These are phyloP conservation scores for Allantophomopsis lycopodina DNA, from an alignment of 2,329 filamentous ascomycete genomes.

Conservation along the genomic window DNA sequence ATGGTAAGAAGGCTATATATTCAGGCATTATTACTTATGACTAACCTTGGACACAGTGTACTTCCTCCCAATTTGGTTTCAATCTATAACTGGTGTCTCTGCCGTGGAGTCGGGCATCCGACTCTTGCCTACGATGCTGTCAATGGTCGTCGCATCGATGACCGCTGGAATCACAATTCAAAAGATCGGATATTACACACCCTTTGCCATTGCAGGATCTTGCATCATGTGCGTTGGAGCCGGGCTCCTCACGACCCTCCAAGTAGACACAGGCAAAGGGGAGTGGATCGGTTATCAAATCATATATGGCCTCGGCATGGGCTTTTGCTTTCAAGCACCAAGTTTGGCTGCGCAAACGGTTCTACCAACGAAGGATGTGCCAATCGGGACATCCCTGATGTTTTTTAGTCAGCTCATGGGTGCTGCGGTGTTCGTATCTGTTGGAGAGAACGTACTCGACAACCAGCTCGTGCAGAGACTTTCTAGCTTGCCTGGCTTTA, in stretches of 20 bases:
- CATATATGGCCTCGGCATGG: slow-evolving; percentile 36
- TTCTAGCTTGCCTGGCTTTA: too few species aligned
- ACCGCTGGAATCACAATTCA: slow-evolving; percentile 18
- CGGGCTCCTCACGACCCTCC: slow-evolving; percentile 39
- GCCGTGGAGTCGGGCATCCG: slow-evolving; percentile 25
- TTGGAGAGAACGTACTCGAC: slow-evolving; percentile 31
- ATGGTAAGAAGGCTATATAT: slow-evolving; percentile 17
- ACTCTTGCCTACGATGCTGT: slow-evolving; percentile 13
- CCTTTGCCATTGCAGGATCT: slow-evolving; percentile 18
- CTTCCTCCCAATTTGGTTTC: slow-evolving; percentile 29
- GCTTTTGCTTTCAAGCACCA: slow-evolving; percentile 41
- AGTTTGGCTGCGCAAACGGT: slow-evolving; percentile 40
- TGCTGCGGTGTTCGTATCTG: slow-evolving; percentile 38
- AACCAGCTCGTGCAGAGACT: slow-evolving; percentile 6
- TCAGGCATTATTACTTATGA: slow-evolving; percentile 15
- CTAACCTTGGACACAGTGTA: slow-evolving; percentile 9
- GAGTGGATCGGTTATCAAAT: slow-evolving; percentile 43
- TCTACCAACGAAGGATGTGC: slow-evolving; percentile 31
- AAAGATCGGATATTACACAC: slow-evolving; percentile 41
- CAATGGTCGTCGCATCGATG: slow-evolving; percentile 21
- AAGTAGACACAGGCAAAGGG: slow-evolving; percentile 27
- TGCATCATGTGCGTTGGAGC: slow-evolving; percentile 8
- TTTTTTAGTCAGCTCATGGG: slow-evolving; percentile 44
- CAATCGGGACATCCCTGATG: slow-evolving; percentile 35
- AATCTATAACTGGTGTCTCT: slow-evolving; percentile 22